Evolutionary conservation across 73 alveolate genomes (phyloP).

Genomic region (Paramecium octaurelia): DNA sequence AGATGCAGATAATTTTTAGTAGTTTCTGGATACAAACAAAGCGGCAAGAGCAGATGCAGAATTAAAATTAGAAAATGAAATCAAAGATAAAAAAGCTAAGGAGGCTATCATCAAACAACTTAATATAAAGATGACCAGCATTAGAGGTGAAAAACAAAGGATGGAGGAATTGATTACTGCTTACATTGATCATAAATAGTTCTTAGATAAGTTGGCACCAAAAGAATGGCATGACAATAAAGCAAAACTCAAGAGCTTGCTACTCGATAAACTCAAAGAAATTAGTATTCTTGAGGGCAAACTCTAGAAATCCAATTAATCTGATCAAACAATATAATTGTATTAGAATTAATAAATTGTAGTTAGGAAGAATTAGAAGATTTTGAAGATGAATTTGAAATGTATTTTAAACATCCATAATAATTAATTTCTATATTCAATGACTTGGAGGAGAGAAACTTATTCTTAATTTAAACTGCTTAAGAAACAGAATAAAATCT

Average conservation of each 20-base stretch:
- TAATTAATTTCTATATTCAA: not conserved
- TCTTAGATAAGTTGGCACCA: not conserved
- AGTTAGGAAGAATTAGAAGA: not conserved
- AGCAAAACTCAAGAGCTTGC: not conserved
- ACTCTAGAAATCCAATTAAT: not conserved
- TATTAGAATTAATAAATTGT: not conserved
- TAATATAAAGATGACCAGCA: not conserved
- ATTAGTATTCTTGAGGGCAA: not conserved
- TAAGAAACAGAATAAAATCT: constrained; percentile 4
- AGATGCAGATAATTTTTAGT: not conserved
- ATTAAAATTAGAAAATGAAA: not conserved
- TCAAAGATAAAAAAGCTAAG: not conserved
- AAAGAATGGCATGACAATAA: not conserved
- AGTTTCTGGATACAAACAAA: not conserved
- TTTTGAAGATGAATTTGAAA: constrained; percentile 7
- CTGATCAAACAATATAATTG: not conserved
- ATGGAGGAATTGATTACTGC: not conserved
- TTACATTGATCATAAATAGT: not conserved
- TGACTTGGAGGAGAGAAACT: not conserved
- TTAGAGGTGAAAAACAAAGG: not conserved
- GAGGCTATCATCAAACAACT: not conserved
- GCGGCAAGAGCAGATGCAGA: not conserved
- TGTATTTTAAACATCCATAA: not conserved
- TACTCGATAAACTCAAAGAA: not conserved
- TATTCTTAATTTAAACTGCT: not conserved